Evolutionary conservation across 305 asterid genomes (phyloP).

Genomic region (Monarda citriodora): DNA sequence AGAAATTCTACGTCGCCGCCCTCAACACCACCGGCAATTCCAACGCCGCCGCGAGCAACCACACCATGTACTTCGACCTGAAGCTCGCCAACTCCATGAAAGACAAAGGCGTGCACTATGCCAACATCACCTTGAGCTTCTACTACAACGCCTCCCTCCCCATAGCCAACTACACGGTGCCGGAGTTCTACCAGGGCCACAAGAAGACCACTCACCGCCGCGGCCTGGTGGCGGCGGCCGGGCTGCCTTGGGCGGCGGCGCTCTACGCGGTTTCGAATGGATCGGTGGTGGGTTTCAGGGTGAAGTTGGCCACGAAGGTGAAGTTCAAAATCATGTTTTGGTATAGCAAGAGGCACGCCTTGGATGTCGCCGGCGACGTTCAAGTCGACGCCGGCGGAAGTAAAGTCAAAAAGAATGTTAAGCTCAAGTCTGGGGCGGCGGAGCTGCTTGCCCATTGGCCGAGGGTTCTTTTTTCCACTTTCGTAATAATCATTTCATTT

Average conservation of each 20-base stretch:
- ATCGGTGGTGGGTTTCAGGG: constrained; percentile 28
- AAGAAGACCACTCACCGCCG: constrained; percentile 28
- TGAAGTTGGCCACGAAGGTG: constrained; percentile 38
- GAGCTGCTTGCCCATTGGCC: constrained; percentile 13
- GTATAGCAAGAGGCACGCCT: constrained; percentile 21
- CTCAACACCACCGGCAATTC: constrained; percentile 33
- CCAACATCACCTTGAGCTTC: constrained; percentile 27
- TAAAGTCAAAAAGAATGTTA: constrained; percentile 22
- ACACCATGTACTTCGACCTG: constrained; percentile 41
- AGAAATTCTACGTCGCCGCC: constrained; percentile 38
- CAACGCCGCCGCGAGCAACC: constrained; percentile 25
- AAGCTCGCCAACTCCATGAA: constrained; percentile 51
- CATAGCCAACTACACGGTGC: constrained; percentile 33
- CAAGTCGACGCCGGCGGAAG: constrained; percentile 24
- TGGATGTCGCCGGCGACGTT: constrained; percentile 31
- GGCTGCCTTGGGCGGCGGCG: constrained; percentile 46
- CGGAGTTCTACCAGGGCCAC: constrained; percentile 56
- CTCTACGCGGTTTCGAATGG: constrained; percentile 26
- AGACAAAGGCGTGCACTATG: constrained; percentile 56
- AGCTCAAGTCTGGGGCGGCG: constrained; percentile 23
- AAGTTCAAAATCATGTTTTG: constrained; percentile 39
- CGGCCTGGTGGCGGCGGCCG: constrained; percentile 7
- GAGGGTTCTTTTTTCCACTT: constrained; percentile 7
- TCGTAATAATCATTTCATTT: constrained; percentile 5
- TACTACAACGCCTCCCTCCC: constrained; percentile 16